Evolutionary conservation across 495 filamentous ascomycete genomes (phyloP).

Genomic region (Halenospora varia): DNA sequence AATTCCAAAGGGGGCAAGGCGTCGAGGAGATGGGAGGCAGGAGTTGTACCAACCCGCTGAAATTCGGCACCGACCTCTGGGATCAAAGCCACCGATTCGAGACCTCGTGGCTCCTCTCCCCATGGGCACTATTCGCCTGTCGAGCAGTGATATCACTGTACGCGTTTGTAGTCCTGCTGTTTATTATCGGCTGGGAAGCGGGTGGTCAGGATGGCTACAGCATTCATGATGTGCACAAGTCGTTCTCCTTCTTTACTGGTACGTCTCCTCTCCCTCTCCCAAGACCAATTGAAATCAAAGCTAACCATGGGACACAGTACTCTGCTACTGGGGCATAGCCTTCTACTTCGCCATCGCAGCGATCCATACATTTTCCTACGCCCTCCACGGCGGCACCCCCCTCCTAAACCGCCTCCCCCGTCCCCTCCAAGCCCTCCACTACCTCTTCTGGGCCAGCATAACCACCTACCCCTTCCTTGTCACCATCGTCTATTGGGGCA

Average conservation of each 20-base stretch:
- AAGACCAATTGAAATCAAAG: conserved; percentile 23
- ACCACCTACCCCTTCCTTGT: conserved; percentile 69
- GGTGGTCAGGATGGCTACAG: conserved; percentile 27
- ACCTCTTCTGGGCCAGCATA: conserved; percentile 60
- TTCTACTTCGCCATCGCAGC: conserved; percentile 69
- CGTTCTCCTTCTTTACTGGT: conserved; percentile 75
- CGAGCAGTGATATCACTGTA: conserved; percentile 66
- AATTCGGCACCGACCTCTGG: conserved; percentile 40
- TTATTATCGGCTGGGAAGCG: conserved; percentile 59
- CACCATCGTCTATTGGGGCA: conserved; percentile 58
- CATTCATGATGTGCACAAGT: conserved; percentile 32
- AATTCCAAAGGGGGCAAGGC: no score
- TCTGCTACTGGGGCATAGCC: conserved; percentile 73
- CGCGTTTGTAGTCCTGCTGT: conserved; percentile 64
- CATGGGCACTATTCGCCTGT: conserved; percentile 50
- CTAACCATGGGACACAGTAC: conserved; percentile 28
- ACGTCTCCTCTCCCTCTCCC: neutral
- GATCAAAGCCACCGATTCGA: conserved; percentile 62
- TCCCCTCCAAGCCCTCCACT: conserved; percentile 58
- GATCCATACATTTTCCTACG: conserved; percentile 65
- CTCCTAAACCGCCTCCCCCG: conserved; percentile 59
- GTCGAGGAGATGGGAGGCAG: conserved; percentile 8
- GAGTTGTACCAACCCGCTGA: conserved; percentile 25
- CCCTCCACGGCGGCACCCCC: conserved; percentile 46
- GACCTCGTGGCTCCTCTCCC: conserved; percentile 75